phyloP scores from a whole-genome alignment of 2,329 filamentous ascomycete genomes.

The Akanthomyces muscarius region DNA sequence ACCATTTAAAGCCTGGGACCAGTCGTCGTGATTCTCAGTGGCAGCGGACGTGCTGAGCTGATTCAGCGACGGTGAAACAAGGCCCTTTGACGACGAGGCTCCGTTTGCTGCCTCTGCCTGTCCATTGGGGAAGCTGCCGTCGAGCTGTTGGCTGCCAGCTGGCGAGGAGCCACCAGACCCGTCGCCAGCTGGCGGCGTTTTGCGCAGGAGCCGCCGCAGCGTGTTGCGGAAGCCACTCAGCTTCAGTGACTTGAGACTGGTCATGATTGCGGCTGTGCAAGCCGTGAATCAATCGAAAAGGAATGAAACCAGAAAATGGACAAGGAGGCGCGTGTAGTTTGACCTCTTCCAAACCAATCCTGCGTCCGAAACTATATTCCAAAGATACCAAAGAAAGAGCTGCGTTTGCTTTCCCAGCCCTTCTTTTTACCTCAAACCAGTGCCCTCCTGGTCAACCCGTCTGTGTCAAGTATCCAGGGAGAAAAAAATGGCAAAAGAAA shows the following conservation, averaged over 20 bases:
- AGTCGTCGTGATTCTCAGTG: background rate
- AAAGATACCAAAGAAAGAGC: background rate
- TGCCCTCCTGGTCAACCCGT: background rate
- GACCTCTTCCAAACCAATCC: background rate
- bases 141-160: constrained; percentile 11
- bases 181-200: constrained; percentile 9
- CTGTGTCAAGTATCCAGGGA: background rate
- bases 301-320: background rate
- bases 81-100: background rate
- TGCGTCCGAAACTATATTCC: background rate
- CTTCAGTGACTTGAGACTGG: constrained; percentile 28
- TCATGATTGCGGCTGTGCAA: constrained; percentile 21
- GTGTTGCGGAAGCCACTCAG: constrained; percentile 29
- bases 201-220: constrained; percentile 29
- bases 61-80: background rate
- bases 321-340: background rate
- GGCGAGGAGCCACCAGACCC: constrained; percentile 9
- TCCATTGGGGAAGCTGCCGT: background rate
- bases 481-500: background rate
- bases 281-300: background rate
- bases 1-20: constrained; percentile 5
- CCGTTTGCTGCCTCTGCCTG: background rate
- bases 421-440: background rate
- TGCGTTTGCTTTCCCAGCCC: background rate
- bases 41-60: background rate